phyloP scores from a whole-genome alignment of 208 protist species.

The Trypanosoma rangeli region DNA sequence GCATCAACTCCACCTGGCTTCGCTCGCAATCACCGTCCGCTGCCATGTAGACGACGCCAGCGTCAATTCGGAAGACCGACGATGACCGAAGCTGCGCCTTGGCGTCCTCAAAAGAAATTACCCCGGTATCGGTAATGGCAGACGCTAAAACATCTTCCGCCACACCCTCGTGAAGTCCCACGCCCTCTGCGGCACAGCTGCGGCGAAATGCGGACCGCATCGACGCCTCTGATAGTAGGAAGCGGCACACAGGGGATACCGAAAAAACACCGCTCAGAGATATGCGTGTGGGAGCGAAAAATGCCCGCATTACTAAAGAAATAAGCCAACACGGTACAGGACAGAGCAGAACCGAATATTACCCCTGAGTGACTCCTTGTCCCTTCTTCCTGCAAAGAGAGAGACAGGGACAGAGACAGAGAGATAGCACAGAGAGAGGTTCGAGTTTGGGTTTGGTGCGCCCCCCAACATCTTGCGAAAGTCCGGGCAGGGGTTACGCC shows the following conservation, averaged over 20 bases:
- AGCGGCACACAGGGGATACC: neutral
- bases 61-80: slow-evolving; percentile 10
- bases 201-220: slow-evolving; percentile 23
- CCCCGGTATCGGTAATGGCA: slow-evolving; percentile 7
- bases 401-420: neutral
- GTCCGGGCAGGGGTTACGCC: too few species aligned
- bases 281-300: slow-evolving; percentile 7
- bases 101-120: slow-evolving; percentile 17
- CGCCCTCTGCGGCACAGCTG: slow-evolving; percentile 21
- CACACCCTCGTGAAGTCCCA: slow-evolving; percentile 12
- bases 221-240: slow-evolving; percentile 12
- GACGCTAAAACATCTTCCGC: slow-evolving; percentile 22
- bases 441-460: neutral
- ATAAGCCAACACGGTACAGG: neutral
- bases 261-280: slow-evolving; percentile 2
- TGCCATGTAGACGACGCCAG: slow-evolving; percentile 17
- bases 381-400: neutral
- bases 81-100: slow-evolving; percentile 18
- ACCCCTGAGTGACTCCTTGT: too few species aligned
- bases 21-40: neutral
- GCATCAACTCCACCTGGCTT: slow-evolving; percentile 20
- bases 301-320: slow-evolving; percentile 12
- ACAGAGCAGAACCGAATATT: slow-evolving; percentile 1
- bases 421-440: neutral
- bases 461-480: neutral